These are phyloP conservation scores for Calonectria leucothoes DNA, from an alignment of 2,329 filamentous ascomycete species.

Conservation along the genomic window DNA sequence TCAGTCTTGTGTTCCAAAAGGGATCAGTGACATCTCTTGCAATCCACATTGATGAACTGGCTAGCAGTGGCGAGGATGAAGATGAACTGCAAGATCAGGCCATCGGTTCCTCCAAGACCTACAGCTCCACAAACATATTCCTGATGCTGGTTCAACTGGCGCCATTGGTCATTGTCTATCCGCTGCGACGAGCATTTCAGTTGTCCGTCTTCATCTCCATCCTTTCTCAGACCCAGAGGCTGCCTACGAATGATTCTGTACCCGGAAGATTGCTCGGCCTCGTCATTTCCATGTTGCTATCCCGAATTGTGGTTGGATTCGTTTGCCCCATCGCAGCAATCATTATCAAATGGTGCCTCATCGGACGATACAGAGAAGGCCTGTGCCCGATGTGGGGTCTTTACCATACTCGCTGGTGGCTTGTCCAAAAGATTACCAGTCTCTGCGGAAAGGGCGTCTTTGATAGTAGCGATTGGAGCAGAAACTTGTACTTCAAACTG, in stretches of 20 bases:
- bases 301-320: constrained; percentile 52
- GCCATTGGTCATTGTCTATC: constrained; percentile 62
- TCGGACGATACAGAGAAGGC: constrained; percentile 64
- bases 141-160: constrained; percentile 63
- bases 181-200: constrained; percentile 61
- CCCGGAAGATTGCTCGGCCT: constrained; percentile 62
- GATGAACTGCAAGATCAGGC: constrained; percentile 24
- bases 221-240: constrained; percentile 53
- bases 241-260: constrained; percentile 52
- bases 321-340: constrained; percentile 61
- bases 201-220: constrained; percentile 65
- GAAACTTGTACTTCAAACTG: constrained; percentile 60
- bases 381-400: constrained; percentile 69
- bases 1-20: constrained; percentile 63
- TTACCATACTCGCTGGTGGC: constrained; percentile 70
- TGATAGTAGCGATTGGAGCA: constrained; percentile 50
- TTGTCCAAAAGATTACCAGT: constrained; percentile 64
- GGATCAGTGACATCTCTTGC: constrained; percentile 57
- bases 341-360: constrained; percentile 64
- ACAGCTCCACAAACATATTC: constrained; percentile 61
- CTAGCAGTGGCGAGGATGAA: constrained; percentile 14
- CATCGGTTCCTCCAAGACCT: constrained; percentile 52
- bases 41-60: constrained; percentile 49
- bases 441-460: constrained; percentile 62
- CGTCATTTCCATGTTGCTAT: constrained; percentile 56